Evolutionary conservation across 352 stramenopile genomes (phyloP).

Genomic region (Globisporangium middletonii): DNA sequence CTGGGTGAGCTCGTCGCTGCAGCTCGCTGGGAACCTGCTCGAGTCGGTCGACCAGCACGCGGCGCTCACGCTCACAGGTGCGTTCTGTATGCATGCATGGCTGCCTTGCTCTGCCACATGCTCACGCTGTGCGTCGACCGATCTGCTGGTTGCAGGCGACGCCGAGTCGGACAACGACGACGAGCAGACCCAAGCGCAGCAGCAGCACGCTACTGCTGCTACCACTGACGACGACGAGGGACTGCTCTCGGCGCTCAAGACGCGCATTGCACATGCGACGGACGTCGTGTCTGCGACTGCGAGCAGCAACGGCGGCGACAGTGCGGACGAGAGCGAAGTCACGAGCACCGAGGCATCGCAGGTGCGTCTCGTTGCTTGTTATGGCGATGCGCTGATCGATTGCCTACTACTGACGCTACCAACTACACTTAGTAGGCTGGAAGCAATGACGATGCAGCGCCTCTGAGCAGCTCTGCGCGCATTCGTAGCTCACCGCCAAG

Average conservation of each 20-base stretch:
- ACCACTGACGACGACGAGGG: conserved; percentile 1
- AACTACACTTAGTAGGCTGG: no score
- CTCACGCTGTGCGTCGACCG: conserved; percentile 3
- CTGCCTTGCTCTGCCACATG: no score
- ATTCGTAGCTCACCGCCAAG: conserved; percentile 15
- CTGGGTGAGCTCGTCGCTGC: conserved; percentile 80
- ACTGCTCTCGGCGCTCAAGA: conserved; percentile 6
- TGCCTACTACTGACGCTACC: neutral
- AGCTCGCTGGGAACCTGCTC: conserved; percentile 72
- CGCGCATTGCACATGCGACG: conserved; percentile 9
- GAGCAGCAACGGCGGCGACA: conserved; percentile 6
- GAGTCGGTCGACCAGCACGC: conserved; percentile 85
- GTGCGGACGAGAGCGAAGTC: neutral
- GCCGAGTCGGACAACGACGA: conserved; percentile 5
- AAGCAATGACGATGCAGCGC: neutral
- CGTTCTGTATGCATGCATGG: neutral
- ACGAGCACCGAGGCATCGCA: neutral
- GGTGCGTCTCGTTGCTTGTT: neutral
- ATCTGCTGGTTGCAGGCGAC: conserved; percentile 9
- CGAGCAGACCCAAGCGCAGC: neutral
- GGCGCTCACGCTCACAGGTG: conserved; percentile 57
- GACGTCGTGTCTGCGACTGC: conserved; percentile 12
- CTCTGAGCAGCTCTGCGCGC: conserved; percentile 8
- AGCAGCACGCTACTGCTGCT: neutral
- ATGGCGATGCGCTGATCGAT: neutral